Percentiles rank a stretch among this genome's conserved stretches.
phyloP scores from a whole-genome alignment of 768 basidiomycete species.

The Antrodiella citrinella region DNA sequence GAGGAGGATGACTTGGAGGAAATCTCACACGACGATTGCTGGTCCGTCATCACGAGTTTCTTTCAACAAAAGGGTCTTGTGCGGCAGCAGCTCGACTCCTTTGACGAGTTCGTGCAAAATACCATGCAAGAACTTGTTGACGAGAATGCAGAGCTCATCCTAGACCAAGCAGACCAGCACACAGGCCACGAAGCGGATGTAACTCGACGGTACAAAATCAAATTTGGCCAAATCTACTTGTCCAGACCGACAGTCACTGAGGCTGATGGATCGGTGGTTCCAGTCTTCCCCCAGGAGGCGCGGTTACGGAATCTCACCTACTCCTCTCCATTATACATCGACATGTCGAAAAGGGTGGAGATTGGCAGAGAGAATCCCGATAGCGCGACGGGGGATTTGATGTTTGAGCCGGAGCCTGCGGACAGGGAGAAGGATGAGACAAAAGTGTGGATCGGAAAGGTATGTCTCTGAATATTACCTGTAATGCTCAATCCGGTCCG shows the following conservation, averaged over 20 bases:
- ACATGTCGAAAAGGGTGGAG: constrained; percentile 84
- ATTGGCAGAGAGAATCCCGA: constrained; percentile 76
- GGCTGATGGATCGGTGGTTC: constrained; percentile 87
- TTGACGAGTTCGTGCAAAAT: constrained; percentile 98
- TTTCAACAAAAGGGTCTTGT: constrained; percentile 98
- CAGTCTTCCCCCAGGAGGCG: constrained; percentile 96
- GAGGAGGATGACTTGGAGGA: constrained; percentile 59
- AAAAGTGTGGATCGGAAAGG: constrained; percentile 95
- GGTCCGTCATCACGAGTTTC: constrained; percentile 93
- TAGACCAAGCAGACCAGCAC: constrained; percentile 96
- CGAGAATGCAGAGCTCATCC: constrained; percentile 89
- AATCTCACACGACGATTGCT: constrained; percentile 89
- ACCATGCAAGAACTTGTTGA: constrained; percentile 99
- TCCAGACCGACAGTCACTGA: constrained; percentile 93
- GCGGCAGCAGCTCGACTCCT: constrained; percentile 94
- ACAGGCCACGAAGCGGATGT: constrained; percentile 75
- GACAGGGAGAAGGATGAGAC: constrained; percentile 55
- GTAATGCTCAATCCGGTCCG: not conserved
- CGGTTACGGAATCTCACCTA: constrained; percentile 92
- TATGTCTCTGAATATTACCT: constrained; percentile 30
- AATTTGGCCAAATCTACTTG: constrained; percentile 96
- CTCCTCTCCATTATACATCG: constrained; percentile 90
- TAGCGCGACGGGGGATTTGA: constrained; percentile 70
- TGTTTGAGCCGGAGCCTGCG: constrained; percentile 69
- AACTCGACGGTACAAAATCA: constrained; percentile 92